Conservation (phyloP, 164 flowering plant species). For the Tinospora cordifolia region DNA sequence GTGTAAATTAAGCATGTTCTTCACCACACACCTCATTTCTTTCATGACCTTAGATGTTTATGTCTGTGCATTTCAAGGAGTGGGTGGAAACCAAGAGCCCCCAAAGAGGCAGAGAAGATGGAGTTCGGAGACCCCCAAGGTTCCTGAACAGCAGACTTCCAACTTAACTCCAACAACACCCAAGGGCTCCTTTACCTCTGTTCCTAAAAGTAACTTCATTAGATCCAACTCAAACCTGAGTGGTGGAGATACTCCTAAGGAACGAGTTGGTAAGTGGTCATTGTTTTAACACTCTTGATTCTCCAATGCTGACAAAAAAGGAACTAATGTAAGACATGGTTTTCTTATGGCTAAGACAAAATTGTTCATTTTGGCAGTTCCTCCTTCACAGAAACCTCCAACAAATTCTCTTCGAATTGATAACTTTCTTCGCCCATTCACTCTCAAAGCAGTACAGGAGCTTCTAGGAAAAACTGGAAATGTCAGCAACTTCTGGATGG, state of each 20-base stretch:
- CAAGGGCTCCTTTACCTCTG: conserved; percentile 29
- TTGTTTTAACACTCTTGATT: not conserved
- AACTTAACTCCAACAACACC: conserved; percentile 34
- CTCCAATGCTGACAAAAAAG: not conserved
- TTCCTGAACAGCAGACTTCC: conserved; percentile 39
- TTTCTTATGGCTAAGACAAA: not conserved
- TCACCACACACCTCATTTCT: not conserved
- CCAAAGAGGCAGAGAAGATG: conserved; percentile 77
- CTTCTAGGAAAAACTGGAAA: conserved; percentile 81
- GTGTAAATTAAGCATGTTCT: too few relatives aligned
- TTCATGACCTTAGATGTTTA: not conserved
- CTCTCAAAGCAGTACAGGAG: conserved; percentile 91
- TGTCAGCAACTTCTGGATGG: conserved; percentile 91
- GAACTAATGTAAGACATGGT: not conserved
- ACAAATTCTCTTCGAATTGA: conserved; percentile 83
- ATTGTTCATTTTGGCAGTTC: conserved; percentile 45
- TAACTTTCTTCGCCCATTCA: conserved; percentile 86
- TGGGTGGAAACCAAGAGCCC: conserved; percentile 41
- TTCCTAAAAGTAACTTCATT: conserved; percentile 32
- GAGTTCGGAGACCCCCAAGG: conserved; percentile 51
- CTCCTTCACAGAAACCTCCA: conserved; percentile 61
- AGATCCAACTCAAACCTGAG: conserved; percentile 44
- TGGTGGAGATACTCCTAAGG: conserved; percentile 57
- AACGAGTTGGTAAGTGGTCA: conserved; percentile 68
- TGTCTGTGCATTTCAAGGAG: conserved; percentile 42